Evolutionary conservation across 2,329 filamentous ascomycete genomes (phyloP), one percentile per base, ranked within the genome.

Genomic region (Blastomyces percursus): DNA sequence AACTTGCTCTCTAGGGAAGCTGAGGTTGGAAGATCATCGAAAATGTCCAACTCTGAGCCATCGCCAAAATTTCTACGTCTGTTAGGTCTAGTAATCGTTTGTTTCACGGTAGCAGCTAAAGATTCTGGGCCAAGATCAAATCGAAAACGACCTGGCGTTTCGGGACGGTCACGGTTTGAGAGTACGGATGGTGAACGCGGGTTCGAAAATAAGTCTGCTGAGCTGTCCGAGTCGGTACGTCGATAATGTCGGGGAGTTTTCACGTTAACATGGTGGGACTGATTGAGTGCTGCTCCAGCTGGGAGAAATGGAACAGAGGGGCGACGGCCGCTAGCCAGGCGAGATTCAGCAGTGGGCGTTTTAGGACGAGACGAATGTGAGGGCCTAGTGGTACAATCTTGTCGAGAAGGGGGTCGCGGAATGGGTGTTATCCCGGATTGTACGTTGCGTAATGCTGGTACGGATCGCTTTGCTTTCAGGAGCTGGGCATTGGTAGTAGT

Each of bases 21-120:
- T 19, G 92, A 96, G 0, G 92, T 97, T 1, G 93, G 93, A 62
- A 99, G 79, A 75, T 99, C 94, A 72, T 99, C 94, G 72, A 99
- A 97, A 2, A 84, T 86, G 68, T 97, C 93, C 42, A 99, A 81
- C 75, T 99, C 94, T 64, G 88, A 89, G 19, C 94, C 94, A 73
- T 96, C 91, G 14, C 94, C 94, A 76, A 95, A 99, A 69, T 90
- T 85, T 55, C 86, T 83, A 64, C 81, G 80, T 50, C 85, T 81
- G 44, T 84, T 81, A 2, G 91, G 91, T 72, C 87, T 89, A 66
- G 84, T 92, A 64, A 96, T 77, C 56, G 88, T 86, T 67, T 88
- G 85, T 79, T 87, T 88, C 7, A 81, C 77, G 59, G 82, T 79
- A 61, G 83, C 81, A 59, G 79, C 74, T 38, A 82, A 71, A 24